Evolutionary conservation across 23 red algal species (phyloP).

Genomic region (Gracilaria caudata): DNA sequence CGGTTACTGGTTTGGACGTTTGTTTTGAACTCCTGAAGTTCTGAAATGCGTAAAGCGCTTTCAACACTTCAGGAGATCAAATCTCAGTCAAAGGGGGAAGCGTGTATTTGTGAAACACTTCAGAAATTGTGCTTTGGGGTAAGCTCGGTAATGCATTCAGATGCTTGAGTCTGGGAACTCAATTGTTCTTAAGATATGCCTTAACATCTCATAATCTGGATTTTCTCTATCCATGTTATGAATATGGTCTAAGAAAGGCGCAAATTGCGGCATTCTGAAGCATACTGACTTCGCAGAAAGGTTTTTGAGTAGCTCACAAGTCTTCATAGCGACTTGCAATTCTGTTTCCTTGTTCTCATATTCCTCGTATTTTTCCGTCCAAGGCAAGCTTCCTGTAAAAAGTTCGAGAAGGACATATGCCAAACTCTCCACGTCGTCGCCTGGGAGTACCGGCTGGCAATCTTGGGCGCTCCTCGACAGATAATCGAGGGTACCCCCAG

Average conservation of each 20-base stretch:
- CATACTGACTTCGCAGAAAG: background rate
- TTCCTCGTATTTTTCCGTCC: background rate
- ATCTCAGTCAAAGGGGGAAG: too few species aligned
- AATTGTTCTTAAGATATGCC: background rate
- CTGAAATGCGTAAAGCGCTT: too few species aligned
- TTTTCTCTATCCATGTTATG: background rate
- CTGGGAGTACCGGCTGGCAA: background rate
- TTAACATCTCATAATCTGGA: background rate
- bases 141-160: too few species aligned
- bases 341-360: background rate
- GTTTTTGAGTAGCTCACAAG: background rate
- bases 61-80: too few species aligned
- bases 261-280: background rate
- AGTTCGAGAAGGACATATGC: slow-evolving; percentile 17
- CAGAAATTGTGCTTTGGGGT: too few species aligned
- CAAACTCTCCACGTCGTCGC: slow-evolving; percentile 20
- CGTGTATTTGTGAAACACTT: too few species aligned
- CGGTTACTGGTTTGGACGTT: too few species aligned
- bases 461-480: background rate
- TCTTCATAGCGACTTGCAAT: background rate
- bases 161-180: too few species aligned
- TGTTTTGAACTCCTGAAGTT: too few species aligned
- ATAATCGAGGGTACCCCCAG: slow-evolving; percentile 3
- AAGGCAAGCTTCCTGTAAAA: background rate
- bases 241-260: background rate